A percentile compares a stretch with the other conserved stretches of the same genome.
Conservation (phyloP, 345 rosid species). For the Citrus trifoliata region DNA sequence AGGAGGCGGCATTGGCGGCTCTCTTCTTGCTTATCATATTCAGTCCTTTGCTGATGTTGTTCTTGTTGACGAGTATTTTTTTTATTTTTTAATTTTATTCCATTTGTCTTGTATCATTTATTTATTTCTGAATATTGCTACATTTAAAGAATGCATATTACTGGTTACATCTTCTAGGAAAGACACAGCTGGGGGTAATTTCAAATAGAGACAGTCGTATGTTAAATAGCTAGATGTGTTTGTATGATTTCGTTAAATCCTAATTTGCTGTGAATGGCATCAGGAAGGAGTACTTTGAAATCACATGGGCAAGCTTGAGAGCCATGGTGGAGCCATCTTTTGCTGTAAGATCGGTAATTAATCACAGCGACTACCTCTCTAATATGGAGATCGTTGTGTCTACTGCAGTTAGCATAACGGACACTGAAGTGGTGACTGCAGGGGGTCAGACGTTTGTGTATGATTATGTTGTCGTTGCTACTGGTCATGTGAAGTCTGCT, state of each 20-base stretch:
- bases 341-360: slow-evolving; percentile 60
- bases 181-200: not conserved
- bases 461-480: slow-evolving; percentile 80
- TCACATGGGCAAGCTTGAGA: slow-evolving; percentile 79
- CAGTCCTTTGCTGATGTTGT: slow-evolving; percentile 57
- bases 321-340: slow-evolving; percentile 79
- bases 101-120: too few relatives aligned
- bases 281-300: slow-evolving; percentile 95
- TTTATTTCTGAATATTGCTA: not conserved
- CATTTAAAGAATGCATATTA: not conserved
- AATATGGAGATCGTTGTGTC: slow-evolving; percentile 63
- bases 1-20: slow-evolving; percentile 65
- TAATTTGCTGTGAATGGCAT: not conserved
- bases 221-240: not conserved
- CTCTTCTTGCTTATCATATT: slow-evolving; percentile 44
- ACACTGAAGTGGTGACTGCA: slow-evolving; percentile 52
- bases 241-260: not conserved
- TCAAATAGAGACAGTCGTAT: not conserved
- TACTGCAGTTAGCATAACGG: slow-evolving; percentile 47
- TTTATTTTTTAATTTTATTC: too few relatives aligned
- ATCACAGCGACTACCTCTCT: slow-evolving; percentile 61
- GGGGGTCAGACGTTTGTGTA: slow-evolving; percentile 45
- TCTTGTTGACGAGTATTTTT: slow-evolving; percentile 46
- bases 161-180: not conserved
- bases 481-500: slow-evolving; percentile 56